Evolutionary conservation across 352 stramenopile species (phyloP).

Genomic region (Pythium phragmitis): DNA sequence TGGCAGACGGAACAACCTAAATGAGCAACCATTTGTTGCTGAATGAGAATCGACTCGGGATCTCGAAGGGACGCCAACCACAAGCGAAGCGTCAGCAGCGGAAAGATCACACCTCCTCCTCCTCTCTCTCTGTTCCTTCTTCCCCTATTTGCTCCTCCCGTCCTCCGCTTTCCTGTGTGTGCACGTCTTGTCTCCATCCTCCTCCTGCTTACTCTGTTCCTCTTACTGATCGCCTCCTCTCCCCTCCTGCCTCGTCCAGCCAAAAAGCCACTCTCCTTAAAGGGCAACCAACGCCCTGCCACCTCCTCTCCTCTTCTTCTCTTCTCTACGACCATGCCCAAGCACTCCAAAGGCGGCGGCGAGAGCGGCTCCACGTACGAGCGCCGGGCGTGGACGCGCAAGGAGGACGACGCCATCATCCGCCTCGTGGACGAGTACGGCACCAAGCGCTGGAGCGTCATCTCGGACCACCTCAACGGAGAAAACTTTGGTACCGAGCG

Average conservation of each 20-base stretch:
- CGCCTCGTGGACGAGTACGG: constrained; percentile 84
- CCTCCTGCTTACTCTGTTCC: neutral
- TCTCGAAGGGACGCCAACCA: constrained; percentile 13
- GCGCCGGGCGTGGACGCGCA: constrained; percentile 79
- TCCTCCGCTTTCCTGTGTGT: neutral
- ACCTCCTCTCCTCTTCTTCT: neutral
- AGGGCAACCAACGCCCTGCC: constrained; percentile 9
- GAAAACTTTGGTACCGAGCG: constrained; percentile 83
- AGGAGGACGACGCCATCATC: constrained; percentile 86
- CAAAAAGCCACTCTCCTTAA: constrained; percentile 14
- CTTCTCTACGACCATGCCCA: constrained; percentile 44
- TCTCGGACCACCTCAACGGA: constrained; percentile 84
- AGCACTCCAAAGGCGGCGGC: constrained; percentile 36
- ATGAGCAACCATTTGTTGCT: constrained; percentile 9
- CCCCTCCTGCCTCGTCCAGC: constrained; percentile 5
- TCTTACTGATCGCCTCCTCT: constrained; percentile 1
- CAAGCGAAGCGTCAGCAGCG: constrained; percentile 14
- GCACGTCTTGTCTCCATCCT: neutral
- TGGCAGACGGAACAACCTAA: neutral
- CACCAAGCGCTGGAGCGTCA: constrained; percentile 86
- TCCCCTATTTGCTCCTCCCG: neutral
- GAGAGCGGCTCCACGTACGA: constrained; percentile 75
- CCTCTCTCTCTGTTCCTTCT: constrained; percentile 4
- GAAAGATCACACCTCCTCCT: constrained; percentile 15
- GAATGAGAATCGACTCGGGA: neutral